Percentiles rank a stretch among this genome's conserved stretches.
phyloP scores from a whole-genome alignment of 225 moss, liverwort and hornwort genomes.

The Anthoceros angustus region DNA sequence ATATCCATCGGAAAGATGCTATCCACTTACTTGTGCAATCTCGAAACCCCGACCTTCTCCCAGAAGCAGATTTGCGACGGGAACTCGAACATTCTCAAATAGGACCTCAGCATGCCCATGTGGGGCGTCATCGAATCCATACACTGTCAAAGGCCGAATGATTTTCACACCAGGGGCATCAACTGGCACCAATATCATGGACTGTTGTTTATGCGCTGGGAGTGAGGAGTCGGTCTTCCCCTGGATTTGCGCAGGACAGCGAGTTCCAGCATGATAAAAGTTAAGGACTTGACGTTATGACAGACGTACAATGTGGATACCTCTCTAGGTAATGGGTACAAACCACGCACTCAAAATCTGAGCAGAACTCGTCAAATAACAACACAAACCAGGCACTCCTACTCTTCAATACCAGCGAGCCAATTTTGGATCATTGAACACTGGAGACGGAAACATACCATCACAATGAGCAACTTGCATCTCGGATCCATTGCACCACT shows the following conservation, averaged over 20 bases:
- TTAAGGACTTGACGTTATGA: too few relatives aligned
- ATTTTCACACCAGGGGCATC: constrained; percentile 67
- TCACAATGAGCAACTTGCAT: constrained; percentile 91
- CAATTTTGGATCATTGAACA: background rate
- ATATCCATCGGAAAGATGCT: background rate
- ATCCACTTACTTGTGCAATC: constrained; percentile 66
- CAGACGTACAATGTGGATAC: too few relatives aligned
- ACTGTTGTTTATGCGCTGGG: constrained; percentile 71
- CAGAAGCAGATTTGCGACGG: constrained; percentile 53
- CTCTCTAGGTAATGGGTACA: too few relatives aligned
- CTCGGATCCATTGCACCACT: constrained; percentile 99
- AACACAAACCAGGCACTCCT: background rate
- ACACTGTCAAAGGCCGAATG: constrained; percentile 67
- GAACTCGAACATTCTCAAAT: constrained; percentile 75
- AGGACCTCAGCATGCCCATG: constrained; percentile 93
- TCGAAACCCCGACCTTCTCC: constrained; percentile 99
- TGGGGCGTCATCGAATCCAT: constrained; percentile 91
- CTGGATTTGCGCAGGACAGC: constrained; percentile 14
- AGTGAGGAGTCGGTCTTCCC: constrained; percentile 69
- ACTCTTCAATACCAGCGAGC: background rate
- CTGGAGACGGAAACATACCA: constrained; percentile 34
- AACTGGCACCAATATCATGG: constrained; percentile 81
- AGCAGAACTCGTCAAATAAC: background rate
- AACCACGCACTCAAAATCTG: background rate
- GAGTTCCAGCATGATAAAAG: too few relatives aligned